Percentiles rank a stretch among this genome's conserved stretches.
Evolutionary conservation across 495 filamentous ascomycete genomes (phyloP).

Genomic region (Neurospora sp.): DNA sequence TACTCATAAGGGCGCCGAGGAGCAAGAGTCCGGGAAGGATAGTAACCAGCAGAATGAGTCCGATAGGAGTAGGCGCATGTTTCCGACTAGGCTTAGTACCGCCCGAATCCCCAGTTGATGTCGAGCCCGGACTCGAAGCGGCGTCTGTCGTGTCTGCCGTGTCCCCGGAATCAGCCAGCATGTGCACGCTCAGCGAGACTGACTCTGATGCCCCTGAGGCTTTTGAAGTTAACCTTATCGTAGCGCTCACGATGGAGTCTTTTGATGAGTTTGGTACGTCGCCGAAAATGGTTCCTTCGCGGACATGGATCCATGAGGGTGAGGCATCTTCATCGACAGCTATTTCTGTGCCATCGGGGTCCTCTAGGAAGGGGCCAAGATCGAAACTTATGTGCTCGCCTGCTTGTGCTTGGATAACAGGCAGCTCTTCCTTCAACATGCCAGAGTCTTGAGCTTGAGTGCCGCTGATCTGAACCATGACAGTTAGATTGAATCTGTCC

Average conservation of each 20-base stretch:
- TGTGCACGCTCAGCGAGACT: conserved; percentile 39
- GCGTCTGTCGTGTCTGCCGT: conserved; percentile 1
- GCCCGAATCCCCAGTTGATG: neutral
- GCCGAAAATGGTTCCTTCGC: conserved; percentile 48
- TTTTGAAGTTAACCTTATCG: conserved; percentile 40
- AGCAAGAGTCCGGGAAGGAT: conserved; percentile 11
- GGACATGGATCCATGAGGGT: conserved; percentile 54
- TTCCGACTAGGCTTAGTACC: neutral
- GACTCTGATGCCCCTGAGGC: conserved; percentile 30
- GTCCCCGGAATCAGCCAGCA: conserved; percentile 21
- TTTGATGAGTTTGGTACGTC: conserved; percentile 39
- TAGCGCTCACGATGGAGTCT: conserved; percentile 32
- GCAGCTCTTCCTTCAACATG: conserved; percentile 30
- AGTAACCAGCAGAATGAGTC: conserved; percentile 9
- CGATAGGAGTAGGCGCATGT: conserved; percentile 1
- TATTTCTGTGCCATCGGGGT: conserved; percentile 42
- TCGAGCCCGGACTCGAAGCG: neutral
- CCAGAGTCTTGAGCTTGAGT: conserved; percentile 2
- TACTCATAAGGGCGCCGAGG: conserved; percentile 3
- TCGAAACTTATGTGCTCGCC: conserved; percentile 57
- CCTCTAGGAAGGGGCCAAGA: conserved; percentile 46
- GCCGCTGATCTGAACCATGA: conserved; percentile 43
- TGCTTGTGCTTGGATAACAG: conserved; percentile 42
- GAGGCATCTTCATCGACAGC: conserved; percentile 41
- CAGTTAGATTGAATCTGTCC: conserved; percentile 52